phyloP scores from a whole-genome alignment of 169 alveolate species.

The Pseudocohnilembus persalinus region DNA sequence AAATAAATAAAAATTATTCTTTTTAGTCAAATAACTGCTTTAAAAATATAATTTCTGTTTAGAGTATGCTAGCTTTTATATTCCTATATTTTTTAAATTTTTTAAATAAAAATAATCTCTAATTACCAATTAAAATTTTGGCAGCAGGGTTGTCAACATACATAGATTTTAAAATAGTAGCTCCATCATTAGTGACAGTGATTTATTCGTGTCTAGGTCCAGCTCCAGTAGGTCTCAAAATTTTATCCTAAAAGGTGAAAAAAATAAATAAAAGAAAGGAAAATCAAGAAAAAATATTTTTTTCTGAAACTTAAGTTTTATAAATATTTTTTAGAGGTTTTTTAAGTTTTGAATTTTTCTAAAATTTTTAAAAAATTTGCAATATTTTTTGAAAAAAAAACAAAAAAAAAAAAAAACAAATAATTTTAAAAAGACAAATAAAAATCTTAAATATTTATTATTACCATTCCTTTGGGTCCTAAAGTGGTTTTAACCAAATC shows the following conservation, averaged over 20 bases:
- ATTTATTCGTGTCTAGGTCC: slow-evolving; percentile 66
- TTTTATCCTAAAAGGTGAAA: slow-evolving; percentile 49
- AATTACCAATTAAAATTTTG: slow-evolving; percentile 94
- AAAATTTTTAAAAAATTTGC: too few relatives aligned
- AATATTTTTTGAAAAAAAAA: too few relatives aligned
- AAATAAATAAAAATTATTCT: too few relatives aligned
- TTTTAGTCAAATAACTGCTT: too few relatives aligned
- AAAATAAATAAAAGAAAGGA: background rate
- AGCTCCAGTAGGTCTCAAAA: slow-evolving; percentile 72
- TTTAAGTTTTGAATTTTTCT: background rate
- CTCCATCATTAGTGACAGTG: slow-evolving; percentile 99
- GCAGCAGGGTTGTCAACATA: slow-evolving; percentile 99
- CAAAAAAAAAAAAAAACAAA: too few relatives aligned
- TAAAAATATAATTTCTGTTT: too few relatives aligned
- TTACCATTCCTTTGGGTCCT: slow-evolving; percentile 99
- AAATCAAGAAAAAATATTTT: too few relatives aligned
- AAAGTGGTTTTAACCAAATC: slow-evolving; percentile 98
- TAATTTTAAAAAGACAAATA: too few relatives aligned
- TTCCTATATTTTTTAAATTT: background rate
- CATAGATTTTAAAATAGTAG: slow-evolving; percentile 97
- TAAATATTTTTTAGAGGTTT: too few relatives aligned
- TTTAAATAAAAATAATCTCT: too few relatives aligned
- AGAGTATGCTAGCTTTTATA: too few relatives aligned
- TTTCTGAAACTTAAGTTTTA: background rate
- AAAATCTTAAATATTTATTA: too few relatives aligned